Conservation (phyloP, 2,329 filamentous ascomycete genomes). For the Trichoderma brevicompactum region DNA sequence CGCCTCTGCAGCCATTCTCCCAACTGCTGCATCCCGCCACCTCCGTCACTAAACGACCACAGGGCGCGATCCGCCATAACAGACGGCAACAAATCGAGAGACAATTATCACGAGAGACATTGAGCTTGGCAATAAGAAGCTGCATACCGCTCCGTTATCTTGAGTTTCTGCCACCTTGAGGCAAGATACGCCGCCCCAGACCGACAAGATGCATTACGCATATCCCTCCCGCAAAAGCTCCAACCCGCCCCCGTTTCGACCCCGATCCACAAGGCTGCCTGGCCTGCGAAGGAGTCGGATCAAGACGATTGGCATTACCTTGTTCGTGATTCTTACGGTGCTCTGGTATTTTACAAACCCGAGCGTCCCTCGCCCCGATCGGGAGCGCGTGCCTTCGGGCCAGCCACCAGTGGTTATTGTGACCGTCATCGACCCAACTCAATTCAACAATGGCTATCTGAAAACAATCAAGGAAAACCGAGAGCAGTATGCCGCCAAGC, state of each 20-base stretch:
- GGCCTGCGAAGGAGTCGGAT: slow-evolving; percentile 65
- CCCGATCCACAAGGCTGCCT: slow-evolving; percentile 59
- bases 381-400: slow-evolving; percentile 53
- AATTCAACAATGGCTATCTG: slow-evolving; percentile 68
- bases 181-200: background rate
- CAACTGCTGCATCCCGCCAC: background rate
- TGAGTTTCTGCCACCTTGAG: background rate
- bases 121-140: background rate
- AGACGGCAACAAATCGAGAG: background rate
- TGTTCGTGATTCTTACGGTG: slow-evolving; percentile 59
- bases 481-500: slow-evolving; percentile 78
- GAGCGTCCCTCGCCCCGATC: slow-evolving; percentile 39
- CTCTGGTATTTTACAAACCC: slow-evolving; percentile 62
- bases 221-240: slow-evolving; percentile 85
- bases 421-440: slow-evolving; percentile 75
- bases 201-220: slow-evolving; percentile 78
- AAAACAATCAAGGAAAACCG: slow-evolving; percentile 80
- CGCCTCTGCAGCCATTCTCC: background rate
- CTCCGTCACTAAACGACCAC: background rate
- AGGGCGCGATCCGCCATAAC: background rate
- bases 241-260: slow-evolving; percentile 71
- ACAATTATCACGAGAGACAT: background rate
- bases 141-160: background rate
- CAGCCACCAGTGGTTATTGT: slow-evolving; percentile 74
- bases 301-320: slow-evolving; percentile 60